Base-by-base conservation (phyloP, 345 rosid species). In the Eucalyptus virginea region DNA sequence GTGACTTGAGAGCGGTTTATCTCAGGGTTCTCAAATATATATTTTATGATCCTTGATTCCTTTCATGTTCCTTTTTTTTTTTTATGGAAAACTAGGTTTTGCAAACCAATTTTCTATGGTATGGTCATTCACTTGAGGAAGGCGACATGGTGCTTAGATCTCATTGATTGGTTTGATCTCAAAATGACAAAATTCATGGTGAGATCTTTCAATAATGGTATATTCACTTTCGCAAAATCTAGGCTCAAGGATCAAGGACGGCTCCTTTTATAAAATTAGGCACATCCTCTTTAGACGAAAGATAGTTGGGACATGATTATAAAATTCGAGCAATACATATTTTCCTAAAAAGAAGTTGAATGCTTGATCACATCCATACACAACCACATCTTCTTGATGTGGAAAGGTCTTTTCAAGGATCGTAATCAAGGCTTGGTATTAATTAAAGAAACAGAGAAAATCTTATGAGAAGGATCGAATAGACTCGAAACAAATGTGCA, bases 81-180 rank as follows among this genome's bases (percentile, higher is more conserved):
- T 15, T 65, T 14, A 19, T n/a, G 77, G 77, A n/a, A 15, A 30
- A n/a, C 3, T 62, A 60, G 67, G 32, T 60, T 60, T 28, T 60
- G 67, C n/a, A 60, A 28, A 60, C n/a, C 7, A 28, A 5, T 65
- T n/a, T 65, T 65, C 77, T 30, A 8, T 65, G 19, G 0, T 65
- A n/a, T n/a, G 77, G 19, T 65, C 21, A 15, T 8, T 65, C 37
- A n/a, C 77, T 26, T 28, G 69, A 60, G 32, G 32, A 13, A 16
- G 69, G 17, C 8, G 1, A n/a, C 1, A 30, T 15, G 34, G 3
- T 30, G 37, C 37, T 62, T 60, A 26, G 67, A 0, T 26, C 0
- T 60, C 32, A 26, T 5, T 2, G 4, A 30, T 0, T 4, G 32
- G 2, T 65, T 65, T n/a, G 37, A 16, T 15, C 77, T 30, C 77